A percentile compares a stretch with the other conserved stretches of the same genome.
These are phyloP conservation scores for Immersiella caudata DNA, from an alignment of 495 filamentous ascomycete genomes.

Conservation along the genomic window DNA sequence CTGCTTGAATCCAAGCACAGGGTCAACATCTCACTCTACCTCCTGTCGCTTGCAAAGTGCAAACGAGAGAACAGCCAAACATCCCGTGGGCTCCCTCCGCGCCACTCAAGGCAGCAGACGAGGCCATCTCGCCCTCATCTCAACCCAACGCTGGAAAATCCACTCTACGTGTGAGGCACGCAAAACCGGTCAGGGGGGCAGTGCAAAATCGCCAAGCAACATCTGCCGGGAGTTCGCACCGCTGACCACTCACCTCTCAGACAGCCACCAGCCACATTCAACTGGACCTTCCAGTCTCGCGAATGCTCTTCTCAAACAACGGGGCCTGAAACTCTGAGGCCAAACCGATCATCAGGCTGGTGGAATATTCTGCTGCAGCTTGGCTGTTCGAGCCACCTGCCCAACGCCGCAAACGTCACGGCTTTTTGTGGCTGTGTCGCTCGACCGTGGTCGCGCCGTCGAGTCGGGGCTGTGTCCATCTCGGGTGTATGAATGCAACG, in stretches of 20 bases:
- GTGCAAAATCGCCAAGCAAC: slow-evolving; percentile 7
- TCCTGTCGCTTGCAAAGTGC: not conserved
- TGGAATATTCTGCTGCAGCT: not conserved
- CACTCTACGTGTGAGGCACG: not conserved
- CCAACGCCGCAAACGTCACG: not conserved
- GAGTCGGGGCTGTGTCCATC: not conserved
- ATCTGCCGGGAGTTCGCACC: not conserved
- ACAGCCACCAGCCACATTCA: not conserved
- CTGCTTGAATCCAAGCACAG: not conserved
- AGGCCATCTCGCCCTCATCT: not conserved
- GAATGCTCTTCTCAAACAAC: not conserved
- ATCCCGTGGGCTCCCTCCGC: not conserved
- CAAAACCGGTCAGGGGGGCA: not conserved
- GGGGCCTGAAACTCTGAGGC: not conserved
- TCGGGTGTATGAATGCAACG: slow-evolving; percentile 8
- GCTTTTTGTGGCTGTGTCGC: not conserved
- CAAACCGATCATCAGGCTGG: not conserved
- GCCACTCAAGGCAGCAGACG: not conserved
- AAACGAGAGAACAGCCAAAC: not conserved
- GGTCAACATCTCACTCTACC: not conserved
- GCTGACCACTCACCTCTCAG: not conserved
- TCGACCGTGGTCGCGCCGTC: not conserved
- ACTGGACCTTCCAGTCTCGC: not conserved
- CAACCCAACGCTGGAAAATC: not conserved
- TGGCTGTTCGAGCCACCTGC: not conserved